phyloP scores from a whole-genome alignment of 2,329 filamentous ascomycete species.

The Scytalidium sp. region DNA sequence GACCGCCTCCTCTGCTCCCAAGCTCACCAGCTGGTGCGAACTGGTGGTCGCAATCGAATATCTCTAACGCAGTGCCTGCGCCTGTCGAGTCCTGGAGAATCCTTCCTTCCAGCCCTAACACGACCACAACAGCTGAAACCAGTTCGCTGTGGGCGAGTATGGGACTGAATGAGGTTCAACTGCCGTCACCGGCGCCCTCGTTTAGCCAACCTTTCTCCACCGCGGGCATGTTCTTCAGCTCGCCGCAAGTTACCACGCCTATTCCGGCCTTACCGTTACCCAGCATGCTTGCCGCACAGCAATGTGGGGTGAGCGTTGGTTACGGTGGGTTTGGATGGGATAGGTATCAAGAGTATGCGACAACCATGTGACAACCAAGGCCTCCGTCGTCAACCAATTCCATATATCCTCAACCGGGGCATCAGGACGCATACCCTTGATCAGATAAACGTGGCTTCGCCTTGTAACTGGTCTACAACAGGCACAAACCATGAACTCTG shows the following conservation, averaged over 20 bases:
- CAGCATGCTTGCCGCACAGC: slow-evolving; percentile 78
- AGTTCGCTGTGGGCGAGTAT: slow-evolving; percentile 77
- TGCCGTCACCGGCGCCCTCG: slow-evolving; percentile 76
- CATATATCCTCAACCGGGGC: slow-evolving; percentile 50
- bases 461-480: slow-evolving; percentile 8
- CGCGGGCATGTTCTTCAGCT: slow-evolving; percentile 74
- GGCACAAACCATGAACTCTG: slow-evolving; percentile 2
- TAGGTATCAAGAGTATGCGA: slow-evolving; percentile 78
- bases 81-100: slow-evolving; percentile 88
- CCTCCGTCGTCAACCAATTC: slow-evolving; percentile 33
- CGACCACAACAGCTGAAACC: slow-evolving; percentile 71
- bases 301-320: slow-evolving; percentile 75
- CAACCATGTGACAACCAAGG: slow-evolving; percentile 77
- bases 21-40: slow-evolving; percentile 71
- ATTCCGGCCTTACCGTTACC: slow-evolving; percentile 78
- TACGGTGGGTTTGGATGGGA: slow-evolving; percentile 85
- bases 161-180: slow-evolving; percentile 68
- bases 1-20: slow-evolving; percentile 76
- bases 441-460: slow-evolving; percentile 12
- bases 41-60: slow-evolving; percentile 76
- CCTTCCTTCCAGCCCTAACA: slow-evolving; percentile 82
- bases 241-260: slow-evolving; percentile 70
- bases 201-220: slow-evolving; percentile 77
- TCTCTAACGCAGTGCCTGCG: slow-evolving; percentile 63
- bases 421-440: slow-evolving; percentile 26